Evolutionary conservation across 129 eudicot species (phyloP).

Genomic region (Pulicaria dysenterica): DNA sequence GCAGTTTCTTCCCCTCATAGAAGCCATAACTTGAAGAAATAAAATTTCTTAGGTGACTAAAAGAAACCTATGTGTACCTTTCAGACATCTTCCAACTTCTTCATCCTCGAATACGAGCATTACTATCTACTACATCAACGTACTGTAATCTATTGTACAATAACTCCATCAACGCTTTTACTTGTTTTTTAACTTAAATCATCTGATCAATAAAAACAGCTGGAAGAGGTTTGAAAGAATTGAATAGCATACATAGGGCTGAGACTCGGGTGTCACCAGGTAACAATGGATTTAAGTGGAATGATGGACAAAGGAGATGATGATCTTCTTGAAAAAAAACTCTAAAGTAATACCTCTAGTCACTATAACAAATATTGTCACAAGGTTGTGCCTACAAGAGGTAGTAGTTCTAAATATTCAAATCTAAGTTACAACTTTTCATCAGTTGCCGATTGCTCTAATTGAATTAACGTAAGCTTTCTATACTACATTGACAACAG

Average conservation of each 20-base stretch:
- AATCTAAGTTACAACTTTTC: background rate
- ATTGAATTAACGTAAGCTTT: background rate
- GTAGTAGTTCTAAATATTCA: background rate
- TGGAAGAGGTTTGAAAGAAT: background rate
- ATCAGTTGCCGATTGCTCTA: background rate
- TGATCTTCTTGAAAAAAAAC: background rate
- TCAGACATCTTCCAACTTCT: background rate
- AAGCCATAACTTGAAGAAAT: background rate
- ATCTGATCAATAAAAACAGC: background rate
- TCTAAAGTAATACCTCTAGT: background rate
- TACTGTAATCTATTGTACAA: background rate
- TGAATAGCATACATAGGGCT: background rate
- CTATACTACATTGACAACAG: too few relatives aligned
- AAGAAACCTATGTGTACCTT: background rate
- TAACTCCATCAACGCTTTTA: background rate
- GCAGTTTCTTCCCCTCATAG: background rate
- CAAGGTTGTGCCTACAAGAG: background rate
- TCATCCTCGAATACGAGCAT: background rate
- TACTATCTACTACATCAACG: background rate
- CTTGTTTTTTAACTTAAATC: slow-evolving; percentile 2
- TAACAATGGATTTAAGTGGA: background rate
- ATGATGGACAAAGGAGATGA: background rate
- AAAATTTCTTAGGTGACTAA: too few relatives aligned
- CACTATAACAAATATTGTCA: background rate
- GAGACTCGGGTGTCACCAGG: background rate